These are phyloP conservation scores for Corniculantispora saksenae DNA, from an alignment of 2,329 filamentous ascomycete genomes.

Conservation along the genomic window DNA sequence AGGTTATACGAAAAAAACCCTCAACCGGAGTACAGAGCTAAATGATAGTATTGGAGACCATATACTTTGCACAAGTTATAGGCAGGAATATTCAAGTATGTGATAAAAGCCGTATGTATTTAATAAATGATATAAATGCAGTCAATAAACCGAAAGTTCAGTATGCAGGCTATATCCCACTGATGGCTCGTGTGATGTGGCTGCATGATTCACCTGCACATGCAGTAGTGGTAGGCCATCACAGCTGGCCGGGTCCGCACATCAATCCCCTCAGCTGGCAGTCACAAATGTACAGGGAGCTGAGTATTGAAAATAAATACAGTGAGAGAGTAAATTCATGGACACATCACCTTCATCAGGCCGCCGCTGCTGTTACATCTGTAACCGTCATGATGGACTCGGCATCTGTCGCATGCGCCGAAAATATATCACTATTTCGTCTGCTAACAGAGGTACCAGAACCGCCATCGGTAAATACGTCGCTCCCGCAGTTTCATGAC, in stretches of 20 bases:
- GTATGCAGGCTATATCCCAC: no score
- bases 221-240: conserved; percentile 8
- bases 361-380: background rate
- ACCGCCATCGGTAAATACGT: background rate
- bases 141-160: no score
- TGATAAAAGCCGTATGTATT: no score
- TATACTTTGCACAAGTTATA: no score
- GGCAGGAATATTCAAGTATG: no score
- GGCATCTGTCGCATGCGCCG: background rate
- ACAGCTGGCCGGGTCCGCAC: background rate
- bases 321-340: no score
- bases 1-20: no score
- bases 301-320: background rate
- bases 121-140: no score
- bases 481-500: background rate
- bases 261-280: background rate
- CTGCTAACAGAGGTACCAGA: background rate
- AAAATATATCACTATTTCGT: conserved; percentile 6
- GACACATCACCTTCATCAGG: background rate
- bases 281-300: background rate
- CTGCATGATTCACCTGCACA: background rate
- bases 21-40: no score
- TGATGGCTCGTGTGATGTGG: background rate
- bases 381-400: background rate
- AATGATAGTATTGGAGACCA: no score